Conservation (phyloP, 2,329 filamentous ascomycete genomes). For the Aspergillus sp. region DNA sequence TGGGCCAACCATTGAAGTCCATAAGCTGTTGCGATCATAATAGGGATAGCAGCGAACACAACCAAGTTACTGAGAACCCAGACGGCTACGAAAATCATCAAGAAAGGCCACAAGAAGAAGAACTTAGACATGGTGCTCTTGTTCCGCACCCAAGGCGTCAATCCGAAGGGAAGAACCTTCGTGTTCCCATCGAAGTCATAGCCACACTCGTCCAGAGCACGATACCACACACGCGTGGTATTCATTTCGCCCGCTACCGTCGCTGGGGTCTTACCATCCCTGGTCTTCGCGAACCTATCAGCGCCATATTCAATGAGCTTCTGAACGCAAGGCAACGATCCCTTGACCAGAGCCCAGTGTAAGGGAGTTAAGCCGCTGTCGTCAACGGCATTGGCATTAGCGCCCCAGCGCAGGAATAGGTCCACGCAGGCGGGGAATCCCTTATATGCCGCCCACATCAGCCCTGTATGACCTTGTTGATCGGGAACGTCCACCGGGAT, state of each 20-base stretch:
- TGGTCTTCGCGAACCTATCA: slow-evolving; percentile 86
- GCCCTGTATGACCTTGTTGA: slow-evolving; percentile 83
- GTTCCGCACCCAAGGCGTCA: slow-evolving; percentile 73
- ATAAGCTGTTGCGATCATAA: slow-evolving; percentile 65
- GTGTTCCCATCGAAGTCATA: slow-evolving; percentile 77
- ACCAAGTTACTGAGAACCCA: slow-evolving; percentile 72
- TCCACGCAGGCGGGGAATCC: slow-evolving; percentile 91
- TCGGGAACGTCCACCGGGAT: slow-evolving; percentile 92
- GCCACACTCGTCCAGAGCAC: slow-evolving; percentile 79
- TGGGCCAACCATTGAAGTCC: slow-evolving; percentile 74
- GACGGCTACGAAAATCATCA: slow-evolving; percentile 70
- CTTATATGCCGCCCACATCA: slow-evolving; percentile 99
- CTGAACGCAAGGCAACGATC: slow-evolving; percentile 82
- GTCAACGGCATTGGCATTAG: slow-evolving; percentile 85
- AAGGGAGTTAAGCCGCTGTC: slow-evolving; percentile 92
- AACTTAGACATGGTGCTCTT: slow-evolving; percentile 78
- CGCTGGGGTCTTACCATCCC: slow-evolving; percentile 85
- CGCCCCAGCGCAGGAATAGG: slow-evolving; percentile 89
- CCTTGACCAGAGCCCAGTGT: slow-evolving; percentile 96
- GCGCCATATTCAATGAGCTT: slow-evolving; percentile 95
- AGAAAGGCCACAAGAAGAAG: slow-evolving; percentile 85
- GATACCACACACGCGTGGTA: slow-evolving; percentile 76
- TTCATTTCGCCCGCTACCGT: slow-evolving; percentile 89
- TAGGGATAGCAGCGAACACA: slow-evolving; percentile 73
- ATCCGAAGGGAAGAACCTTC: slow-evolving; percentile 69